These are phyloP conservation scores for Quercus parvula DNA, from an alignment of 306 rosid genomes.

Conservation along the genomic window DNA sequence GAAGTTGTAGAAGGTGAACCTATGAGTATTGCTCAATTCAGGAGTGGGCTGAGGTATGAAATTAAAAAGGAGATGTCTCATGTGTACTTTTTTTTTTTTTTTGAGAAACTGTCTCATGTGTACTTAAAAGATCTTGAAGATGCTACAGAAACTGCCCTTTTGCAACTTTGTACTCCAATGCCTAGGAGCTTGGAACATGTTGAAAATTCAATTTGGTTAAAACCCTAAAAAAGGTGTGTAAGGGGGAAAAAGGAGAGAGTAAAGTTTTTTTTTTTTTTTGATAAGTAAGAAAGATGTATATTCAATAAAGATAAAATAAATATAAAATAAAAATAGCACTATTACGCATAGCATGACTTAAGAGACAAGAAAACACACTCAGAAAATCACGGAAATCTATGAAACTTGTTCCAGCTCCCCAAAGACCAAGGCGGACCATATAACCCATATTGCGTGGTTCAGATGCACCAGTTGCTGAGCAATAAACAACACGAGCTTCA, in stretches of 20 bases:
- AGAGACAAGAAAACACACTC: constrained; percentile 35
- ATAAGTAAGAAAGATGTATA: too few relatives aligned
- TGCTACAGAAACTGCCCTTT: too few relatives aligned
- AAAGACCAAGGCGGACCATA: constrained; percentile 98
- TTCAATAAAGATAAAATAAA: too few relatives aligned
- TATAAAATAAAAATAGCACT: too few relatives aligned
- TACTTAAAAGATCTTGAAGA: too few relatives aligned
- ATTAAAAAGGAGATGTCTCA: not conserved
- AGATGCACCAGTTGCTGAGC: constrained; percentile 99
- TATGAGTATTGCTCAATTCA: not conserved
- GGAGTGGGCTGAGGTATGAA: not conserved
- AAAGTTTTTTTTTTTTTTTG: too few relatives aligned
- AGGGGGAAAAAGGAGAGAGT: not conserved
- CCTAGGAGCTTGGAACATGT: not conserved
- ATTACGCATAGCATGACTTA: not conserved
- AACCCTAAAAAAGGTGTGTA: not conserved
- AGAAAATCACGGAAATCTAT: constrained; percentile 84
- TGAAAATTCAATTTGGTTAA: not conserved
- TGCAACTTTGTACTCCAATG: not conserved
- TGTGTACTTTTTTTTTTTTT: not conserved
- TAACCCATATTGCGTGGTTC: constrained; percentile 99
- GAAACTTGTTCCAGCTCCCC: constrained; percentile 95
- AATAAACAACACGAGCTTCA: constrained; percentile 86
- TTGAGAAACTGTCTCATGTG: too few relatives aligned
- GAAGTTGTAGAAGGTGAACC: not conserved